These are phyloP conservation scores for Xylaria digitata DNA, from an alignment of 2,329 filamentous ascomycete species.

Conservation along the genomic window DNA sequence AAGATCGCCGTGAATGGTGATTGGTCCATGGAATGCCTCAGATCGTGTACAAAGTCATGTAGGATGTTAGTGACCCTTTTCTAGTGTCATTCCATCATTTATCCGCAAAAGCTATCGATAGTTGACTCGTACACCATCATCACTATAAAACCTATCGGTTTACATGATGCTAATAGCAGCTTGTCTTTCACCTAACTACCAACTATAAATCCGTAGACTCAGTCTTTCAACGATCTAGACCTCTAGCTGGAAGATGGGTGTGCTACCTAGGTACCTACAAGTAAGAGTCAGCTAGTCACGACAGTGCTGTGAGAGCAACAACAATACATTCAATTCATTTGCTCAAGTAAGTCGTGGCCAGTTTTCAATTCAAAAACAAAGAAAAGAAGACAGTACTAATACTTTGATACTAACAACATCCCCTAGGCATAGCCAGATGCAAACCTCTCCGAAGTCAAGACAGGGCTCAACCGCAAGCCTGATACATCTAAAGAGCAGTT, in stretches of 20 bases:
- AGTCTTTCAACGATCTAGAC: slow-evolving; percentile 44
- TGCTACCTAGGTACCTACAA: too few species aligned
- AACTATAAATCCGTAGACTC: slow-evolving; percentile 35
- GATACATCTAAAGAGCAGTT: neutral
- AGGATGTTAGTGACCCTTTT: slow-evolving; percentile 39
- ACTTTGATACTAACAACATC: neutral
- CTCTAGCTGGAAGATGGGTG: slow-evolving; percentile 51
- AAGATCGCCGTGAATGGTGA: too few species aligned
- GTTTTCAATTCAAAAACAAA: too few species aligned
- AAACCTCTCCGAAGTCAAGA: slow-evolving; percentile 20
- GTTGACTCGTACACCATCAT: too few species aligned
- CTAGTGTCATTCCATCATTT: neutral
- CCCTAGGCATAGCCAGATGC: slow-evolving; percentile 15
- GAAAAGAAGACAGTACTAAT: slow-evolving; percentile 1
- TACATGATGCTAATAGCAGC: neutral
- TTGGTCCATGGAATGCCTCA: too few species aligned
- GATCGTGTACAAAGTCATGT: too few species aligned
- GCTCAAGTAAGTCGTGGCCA: too few species aligned
- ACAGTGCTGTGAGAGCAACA: too few species aligned
- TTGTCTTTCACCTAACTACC: neutral
- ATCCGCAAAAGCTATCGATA: neutral
- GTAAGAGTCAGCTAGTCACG: too few species aligned
- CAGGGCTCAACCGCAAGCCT: slow-evolving; percentile 14
- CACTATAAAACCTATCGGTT: neutral
- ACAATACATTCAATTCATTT: too few species aligned